A percentile compares a stretch with the other conserved stretches of the same genome.
phyloP scores from a whole-genome alignment of 495 filamentous ascomycete species.

The Penicillium paxilli region DNA sequence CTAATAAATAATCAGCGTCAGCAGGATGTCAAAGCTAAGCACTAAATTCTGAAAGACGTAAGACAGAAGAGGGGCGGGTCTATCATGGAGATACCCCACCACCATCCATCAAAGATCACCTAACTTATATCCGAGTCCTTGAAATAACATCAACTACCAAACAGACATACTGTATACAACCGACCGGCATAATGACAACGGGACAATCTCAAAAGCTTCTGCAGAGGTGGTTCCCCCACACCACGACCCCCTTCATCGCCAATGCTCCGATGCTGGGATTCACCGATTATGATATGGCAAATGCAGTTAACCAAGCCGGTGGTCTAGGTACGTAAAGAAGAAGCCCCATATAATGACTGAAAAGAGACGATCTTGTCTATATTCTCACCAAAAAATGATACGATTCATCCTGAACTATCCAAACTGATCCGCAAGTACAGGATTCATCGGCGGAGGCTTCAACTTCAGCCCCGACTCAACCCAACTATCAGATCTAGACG shows the following conservation, averaged over 20 bases:
- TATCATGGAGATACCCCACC: no score
- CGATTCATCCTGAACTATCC: not conserved
- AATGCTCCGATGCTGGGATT: slow-evolving; percentile 71
- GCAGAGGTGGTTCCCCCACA: slow-evolving; percentile 11
- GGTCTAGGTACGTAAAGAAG: slow-evolving; percentile 55
- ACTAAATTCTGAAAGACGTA: no score
- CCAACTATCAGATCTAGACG: slow-evolving; percentile 68
- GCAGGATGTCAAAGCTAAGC: no score
- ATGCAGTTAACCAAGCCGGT: slow-evolving; percentile 74
- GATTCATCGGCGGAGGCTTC: slow-evolving; percentile 66
- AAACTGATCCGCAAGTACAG: slow-evolving; percentile 1
- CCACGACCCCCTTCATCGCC: slow-evolving; percentile 50
- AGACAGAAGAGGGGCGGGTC: no score
- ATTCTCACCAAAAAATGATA: not conserved
- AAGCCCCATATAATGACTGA: no score
- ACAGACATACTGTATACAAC: not conserved
- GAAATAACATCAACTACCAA: not conserved
- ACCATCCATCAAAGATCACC: not conserved
- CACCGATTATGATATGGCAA: slow-evolving; percentile 63
- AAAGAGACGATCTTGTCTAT: no score
- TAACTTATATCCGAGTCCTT: not conserved
- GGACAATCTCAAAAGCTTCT: not conserved
- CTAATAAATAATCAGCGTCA: no score
- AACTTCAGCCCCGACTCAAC: slow-evolving; percentile 66
- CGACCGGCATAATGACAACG: not conserved